A percentile compares a stretch with the other conserved stretches of the same genome.
These are phyloP conservation scores for Singerocomus inundabilis DNA, from an alignment of 1,284 basidiomycete genomes.

Conservation along the genomic window DNA sequence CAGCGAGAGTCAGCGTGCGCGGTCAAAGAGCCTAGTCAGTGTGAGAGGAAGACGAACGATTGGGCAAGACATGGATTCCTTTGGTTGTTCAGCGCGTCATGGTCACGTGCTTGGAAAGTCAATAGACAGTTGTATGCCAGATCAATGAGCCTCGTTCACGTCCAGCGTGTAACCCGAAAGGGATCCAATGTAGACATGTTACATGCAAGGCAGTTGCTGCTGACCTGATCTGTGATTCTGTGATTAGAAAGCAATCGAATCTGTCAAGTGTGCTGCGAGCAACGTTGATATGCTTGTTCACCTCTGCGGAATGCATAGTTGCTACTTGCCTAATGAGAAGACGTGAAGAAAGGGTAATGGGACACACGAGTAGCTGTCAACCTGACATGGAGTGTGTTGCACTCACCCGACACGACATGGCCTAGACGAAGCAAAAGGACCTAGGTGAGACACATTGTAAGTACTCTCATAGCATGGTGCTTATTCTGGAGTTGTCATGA, in stretches of 20 bases:
- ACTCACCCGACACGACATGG: conserved; percentile 1
- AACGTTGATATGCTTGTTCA: neutral
- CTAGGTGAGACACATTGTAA: neutral
- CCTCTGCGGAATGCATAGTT: neutral
- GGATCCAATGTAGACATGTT: neutral
- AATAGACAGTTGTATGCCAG: neutral
- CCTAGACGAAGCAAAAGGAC: neutral
- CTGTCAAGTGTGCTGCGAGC: neutral
- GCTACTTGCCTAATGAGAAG: neutral
- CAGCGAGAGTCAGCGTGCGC: conserved; percentile 1
- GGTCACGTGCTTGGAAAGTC: conserved; percentile 28
- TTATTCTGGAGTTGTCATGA: neutral
- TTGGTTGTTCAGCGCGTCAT: conserved; percentile 3
- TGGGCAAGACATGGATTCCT: conserved; percentile 3
- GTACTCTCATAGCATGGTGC: neutral
- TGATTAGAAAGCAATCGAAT: neutral
- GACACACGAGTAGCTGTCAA: neutral
- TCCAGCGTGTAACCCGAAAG: neutral
- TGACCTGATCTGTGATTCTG: neutral
- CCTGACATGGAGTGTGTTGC: neutral
- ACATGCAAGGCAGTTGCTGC: neutral
- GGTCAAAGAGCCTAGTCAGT: neutral
- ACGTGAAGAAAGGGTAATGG: neutral
- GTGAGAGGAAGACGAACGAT: conserved; percentile 1
- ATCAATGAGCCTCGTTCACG: neutral